Evolutionary conservation across 805 yeast species (phyloP).

Genomic region (Nakazawaea ishiwadae): DNA sequence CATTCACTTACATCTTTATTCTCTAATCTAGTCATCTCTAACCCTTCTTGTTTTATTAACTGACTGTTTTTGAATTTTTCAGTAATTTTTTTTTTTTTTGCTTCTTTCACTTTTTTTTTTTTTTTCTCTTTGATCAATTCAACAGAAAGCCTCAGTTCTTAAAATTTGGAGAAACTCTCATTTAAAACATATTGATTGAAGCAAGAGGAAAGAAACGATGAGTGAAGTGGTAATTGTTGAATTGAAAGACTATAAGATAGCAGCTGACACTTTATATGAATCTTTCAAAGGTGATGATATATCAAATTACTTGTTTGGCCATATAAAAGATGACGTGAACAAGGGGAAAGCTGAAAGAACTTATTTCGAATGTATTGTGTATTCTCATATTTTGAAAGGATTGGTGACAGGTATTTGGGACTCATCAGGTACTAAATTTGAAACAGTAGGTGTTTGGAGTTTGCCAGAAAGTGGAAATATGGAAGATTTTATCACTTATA

Average conservation of each 20-base stretch:
- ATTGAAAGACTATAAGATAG: slow-evolving; percentile 26
- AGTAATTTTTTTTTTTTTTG: background rate
- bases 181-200: no score
- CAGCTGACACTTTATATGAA: slow-evolving; percentile 26
- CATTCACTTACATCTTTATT: slow-evolving; percentile 4
- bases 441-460: slow-evolving; percentile 54
- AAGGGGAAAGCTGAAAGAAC: slow-evolving; percentile 28
- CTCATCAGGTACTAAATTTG: no score
- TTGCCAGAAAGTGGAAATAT: slow-evolving; percentile 33
- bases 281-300: slow-evolving; percentile 28
- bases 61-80: background rate
- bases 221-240: slow-evolving; percentile 13
- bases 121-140: background rate
- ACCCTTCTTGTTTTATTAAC: background rate
- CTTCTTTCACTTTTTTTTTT: background rate
- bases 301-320: slow-evolving; percentile 24
- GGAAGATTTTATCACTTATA: slow-evolving; percentile 40
- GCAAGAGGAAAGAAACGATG: no score
- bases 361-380: slow-evolving; percentile 45
- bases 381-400: slow-evolving; percentile 46
- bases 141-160: background rate
- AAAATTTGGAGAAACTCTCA: background rate
- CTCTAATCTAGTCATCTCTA: slow-evolving; percentile 7
- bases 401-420: slow-evolving; percentile 46
- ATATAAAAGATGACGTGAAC: slow-evolving; percentile 25